Evolutionary conservation across 768 basidiomycete genomes (phyloP).

Genomic region (Kwoniella sp.): DNA sequence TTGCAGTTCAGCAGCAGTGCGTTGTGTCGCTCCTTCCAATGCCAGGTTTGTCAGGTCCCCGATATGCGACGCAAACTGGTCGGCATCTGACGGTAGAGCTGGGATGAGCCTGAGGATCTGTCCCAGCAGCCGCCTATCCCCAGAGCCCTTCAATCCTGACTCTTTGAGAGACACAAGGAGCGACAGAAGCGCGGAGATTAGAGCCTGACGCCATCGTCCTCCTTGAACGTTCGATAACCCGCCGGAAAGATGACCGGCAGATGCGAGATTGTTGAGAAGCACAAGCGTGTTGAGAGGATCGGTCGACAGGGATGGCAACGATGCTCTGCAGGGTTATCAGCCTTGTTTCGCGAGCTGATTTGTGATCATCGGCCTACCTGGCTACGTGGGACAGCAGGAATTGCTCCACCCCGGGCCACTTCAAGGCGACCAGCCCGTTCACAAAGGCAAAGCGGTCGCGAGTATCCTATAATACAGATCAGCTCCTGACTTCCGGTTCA

Average conservation of each 20-base stretch:
- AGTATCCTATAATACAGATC: conserved; percentile 11
- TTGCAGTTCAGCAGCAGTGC: not conserved
- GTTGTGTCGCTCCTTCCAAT: not conserved
- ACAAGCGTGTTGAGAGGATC: conserved; percentile 37
- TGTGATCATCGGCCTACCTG: conserved; percentile 22
- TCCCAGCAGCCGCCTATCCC: conserved; percentile 18
- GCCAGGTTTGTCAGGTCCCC: not conserved
- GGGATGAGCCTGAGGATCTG: conserved; percentile 27
- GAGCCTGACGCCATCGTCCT: conserved; percentile 40
- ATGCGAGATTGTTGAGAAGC: conserved; percentile 46
- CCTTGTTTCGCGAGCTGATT: not conserved
- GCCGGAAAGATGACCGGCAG: conserved; percentile 39
- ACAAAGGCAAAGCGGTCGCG: conserved; percentile 33
- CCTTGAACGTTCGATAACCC: conserved; percentile 46
- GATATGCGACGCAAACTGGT: conserved; percentile 14
- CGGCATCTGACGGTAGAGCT: conserved; percentile 16
- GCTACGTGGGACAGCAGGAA: conserved; percentile 46
- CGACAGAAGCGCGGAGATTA: conserved; percentile 17
- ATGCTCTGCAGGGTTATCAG: conserved; percentile 18
- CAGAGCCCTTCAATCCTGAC: not conserved
- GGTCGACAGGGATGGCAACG: conserved; percentile 10
- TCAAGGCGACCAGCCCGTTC: conserved; percentile 29
- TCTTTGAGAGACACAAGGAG: not conserved
- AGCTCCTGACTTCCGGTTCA: not conserved
- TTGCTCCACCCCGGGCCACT: conserved; percentile 48